Evolutionary conservation across 164 flowering plant species (phyloP).

Genomic region (Chimonanthus salicifolius): DNA sequence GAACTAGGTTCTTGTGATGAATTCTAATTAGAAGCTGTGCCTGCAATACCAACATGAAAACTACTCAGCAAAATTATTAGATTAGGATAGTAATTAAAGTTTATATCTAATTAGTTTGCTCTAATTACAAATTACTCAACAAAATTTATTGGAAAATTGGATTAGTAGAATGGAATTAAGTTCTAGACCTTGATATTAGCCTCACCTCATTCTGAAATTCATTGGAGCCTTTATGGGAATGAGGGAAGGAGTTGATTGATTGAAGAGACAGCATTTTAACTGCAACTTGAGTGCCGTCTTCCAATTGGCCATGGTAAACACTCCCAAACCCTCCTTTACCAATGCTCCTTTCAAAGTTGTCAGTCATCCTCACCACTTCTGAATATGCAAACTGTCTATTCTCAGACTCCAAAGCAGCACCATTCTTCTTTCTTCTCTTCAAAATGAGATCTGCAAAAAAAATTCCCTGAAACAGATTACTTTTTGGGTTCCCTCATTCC

Average conservation of each 20-base stretch:
- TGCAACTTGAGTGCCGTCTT: constrained; percentile 33
- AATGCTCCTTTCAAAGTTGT: constrained; percentile 27
- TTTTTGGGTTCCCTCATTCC: not conserved
- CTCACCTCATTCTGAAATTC: constrained; percentile 41
- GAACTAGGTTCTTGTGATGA: constrained; percentile 39
- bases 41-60: constrained; percentile 17
- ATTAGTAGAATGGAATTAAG: too few species aligned
- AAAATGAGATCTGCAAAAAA: not conserved
- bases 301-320: constrained; percentile 36
- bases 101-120: too few species aligned
- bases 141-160: too few species aligned
- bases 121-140: too few species aligned
- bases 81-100: too few species aligned
- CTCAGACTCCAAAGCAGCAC: not conserved
- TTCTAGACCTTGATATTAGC: too few species aligned
- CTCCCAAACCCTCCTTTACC: constrained; percentile 52
- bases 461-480: not conserved
- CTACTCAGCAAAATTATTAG: too few species aligned
- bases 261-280: constrained; percentile 43
- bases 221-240: constrained; percentile 27
- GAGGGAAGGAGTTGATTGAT: not conserved
- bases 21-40: constrained; percentile 35
- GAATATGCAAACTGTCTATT: constrained; percentile 24
- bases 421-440: not conserved
- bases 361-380: constrained; percentile 33